Evolutionary conservation across 2,329 filamentous ascomycete genomes (phyloP).

Genomic region (Zalaria obscura): DNA sequence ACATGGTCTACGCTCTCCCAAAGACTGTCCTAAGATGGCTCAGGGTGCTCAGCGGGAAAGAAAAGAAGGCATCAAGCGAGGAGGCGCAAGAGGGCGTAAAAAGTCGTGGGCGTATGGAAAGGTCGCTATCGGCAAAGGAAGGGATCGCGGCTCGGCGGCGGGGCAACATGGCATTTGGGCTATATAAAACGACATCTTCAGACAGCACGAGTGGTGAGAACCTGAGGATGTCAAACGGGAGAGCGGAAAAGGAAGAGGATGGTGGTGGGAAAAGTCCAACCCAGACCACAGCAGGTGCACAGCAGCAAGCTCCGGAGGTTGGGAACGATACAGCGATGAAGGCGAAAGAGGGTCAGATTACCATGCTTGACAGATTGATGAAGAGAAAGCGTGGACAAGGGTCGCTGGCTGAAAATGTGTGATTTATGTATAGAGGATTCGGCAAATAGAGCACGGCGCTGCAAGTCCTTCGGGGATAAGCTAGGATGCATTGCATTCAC

Average conservation of each 20-base stretch:
- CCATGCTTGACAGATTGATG: not conserved
- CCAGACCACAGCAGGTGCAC: not conserved
- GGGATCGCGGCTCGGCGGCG: not conserved
- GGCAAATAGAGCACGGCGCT: too few species aligned
- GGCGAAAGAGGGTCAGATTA: not conserved
- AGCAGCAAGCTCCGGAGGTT: not conserved
- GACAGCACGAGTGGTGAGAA: not conserved
- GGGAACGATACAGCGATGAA: not conserved
- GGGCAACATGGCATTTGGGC: not conserved
- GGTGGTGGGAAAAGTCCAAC: not conserved
- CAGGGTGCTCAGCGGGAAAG: too few species aligned
- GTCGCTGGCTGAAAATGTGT: too few species aligned
- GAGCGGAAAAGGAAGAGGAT: not conserved
- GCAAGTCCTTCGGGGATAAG: too few species aligned
- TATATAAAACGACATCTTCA: not conserved
- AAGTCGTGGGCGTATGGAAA: not conserved
- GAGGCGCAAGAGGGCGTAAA: not conserved
- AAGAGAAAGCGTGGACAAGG: not conserved
- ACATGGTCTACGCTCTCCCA: slow-evolving; percentile 5
- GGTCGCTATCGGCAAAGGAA: not conserved
- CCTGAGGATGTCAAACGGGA: not conserved
- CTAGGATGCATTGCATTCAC: too few species aligned
- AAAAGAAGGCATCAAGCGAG: too few species aligned
- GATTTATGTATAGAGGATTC: too few species aligned
- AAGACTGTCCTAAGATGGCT: too few species aligned